phyloP scores from a whole-genome alignment of 164 flowering plant genomes.

The Vitis rupestris region DNA sequence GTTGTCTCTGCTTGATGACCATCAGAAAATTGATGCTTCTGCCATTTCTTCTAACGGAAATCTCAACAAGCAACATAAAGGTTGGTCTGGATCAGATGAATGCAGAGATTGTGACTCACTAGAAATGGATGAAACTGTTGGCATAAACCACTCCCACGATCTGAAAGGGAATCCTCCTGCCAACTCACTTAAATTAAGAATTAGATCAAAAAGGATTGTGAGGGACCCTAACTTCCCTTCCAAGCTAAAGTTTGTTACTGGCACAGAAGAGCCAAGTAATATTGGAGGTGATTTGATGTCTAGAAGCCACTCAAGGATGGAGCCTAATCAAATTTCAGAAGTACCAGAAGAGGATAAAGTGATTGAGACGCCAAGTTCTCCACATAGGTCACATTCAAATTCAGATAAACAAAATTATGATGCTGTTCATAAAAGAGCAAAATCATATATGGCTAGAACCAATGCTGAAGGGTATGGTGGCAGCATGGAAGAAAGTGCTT shows the following conservation, averaged over 20 bases:
- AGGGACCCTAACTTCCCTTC: constrained; percentile 30
- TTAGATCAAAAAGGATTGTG: constrained; percentile 29
- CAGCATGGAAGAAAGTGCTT: constrained; percentile 32
- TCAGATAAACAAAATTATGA: constrained; percentile 8
- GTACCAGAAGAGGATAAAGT: constrained; percentile 14
- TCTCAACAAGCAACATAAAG: constrained; percentile 1
- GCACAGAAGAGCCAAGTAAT: constrained; percentile 19
- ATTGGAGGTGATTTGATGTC: constrained; percentile 22
- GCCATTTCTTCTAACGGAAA: not conserved
- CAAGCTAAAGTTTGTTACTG: constrained; percentile 16
- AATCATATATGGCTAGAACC: constrained; percentile 27
- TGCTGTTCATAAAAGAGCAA: constrained; percentile 53
- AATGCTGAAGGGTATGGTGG: constrained; percentile 30
- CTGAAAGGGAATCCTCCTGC: constrained; percentile 20
- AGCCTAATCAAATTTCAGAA: constrained; percentile 19
- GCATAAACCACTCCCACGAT: constrained; percentile 17
- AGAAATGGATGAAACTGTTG: not conserved
- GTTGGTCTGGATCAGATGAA: constrained; percentile 1
- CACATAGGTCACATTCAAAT: constrained; percentile 23
- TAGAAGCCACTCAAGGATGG: constrained; percentile 14
- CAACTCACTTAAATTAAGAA: constrained; percentile 24
- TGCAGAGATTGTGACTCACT: constrained; percentile 11
- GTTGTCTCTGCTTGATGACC: not conserved
- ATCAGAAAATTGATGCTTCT: constrained; percentile 1
- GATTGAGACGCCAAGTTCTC: constrained; percentile 2